Base-by-base conservation (phyloP, 768 basidiomycete genomes). In the Calocera viscosa region DNA sequence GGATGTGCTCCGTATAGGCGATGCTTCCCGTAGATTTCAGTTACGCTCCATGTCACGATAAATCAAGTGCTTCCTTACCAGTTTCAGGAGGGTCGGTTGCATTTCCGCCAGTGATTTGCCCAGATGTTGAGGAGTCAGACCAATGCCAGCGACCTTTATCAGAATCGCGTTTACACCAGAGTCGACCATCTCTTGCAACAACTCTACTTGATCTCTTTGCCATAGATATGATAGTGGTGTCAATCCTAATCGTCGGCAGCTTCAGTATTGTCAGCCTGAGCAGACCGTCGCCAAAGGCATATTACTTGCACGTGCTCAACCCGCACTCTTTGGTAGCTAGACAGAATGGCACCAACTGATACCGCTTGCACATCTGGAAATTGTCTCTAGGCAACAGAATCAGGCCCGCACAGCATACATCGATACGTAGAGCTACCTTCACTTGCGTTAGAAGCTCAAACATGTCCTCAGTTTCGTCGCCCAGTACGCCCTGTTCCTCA, bases 381-480 rank as follows among this genome's bases (percentile, higher is more conserved):
- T 63, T 80, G 79, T 12, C 78, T 74, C 93, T 94, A n/a, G n/a
- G 70, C 5, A 39, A 2, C 49, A 64, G 64, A 69, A 65, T 38
- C 30, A 41, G 33, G 43, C 0, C 33, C 8, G 28, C 2, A n/a
- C n/a, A n/a, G n/a, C n/a, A n/a, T n/a, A n/a, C 35, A 24, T 22
- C 35, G 2, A 60, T 60, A 2, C 16, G 24, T 22, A 24, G 12
- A 74, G 76, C 24, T 69, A 94, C 94, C 83, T 93, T 87, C 67
- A 97, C 91, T 22, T 80, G 77, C 19, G 77, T 78, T 22, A 99
- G 78, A 33, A 99, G 76, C 24, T 79, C 81, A 71, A 84, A 85
- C 32, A 99, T 81, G 77, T 99, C 96, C 74, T 99, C 96, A 0
- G 96, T 98, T 79, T 99, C 96, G 75, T 99, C 96, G 1, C 93